phyloP scores from a whole-genome alignment of 495 filamentous ascomycete genomes.

The Penicillium diatomitis region DNA sequence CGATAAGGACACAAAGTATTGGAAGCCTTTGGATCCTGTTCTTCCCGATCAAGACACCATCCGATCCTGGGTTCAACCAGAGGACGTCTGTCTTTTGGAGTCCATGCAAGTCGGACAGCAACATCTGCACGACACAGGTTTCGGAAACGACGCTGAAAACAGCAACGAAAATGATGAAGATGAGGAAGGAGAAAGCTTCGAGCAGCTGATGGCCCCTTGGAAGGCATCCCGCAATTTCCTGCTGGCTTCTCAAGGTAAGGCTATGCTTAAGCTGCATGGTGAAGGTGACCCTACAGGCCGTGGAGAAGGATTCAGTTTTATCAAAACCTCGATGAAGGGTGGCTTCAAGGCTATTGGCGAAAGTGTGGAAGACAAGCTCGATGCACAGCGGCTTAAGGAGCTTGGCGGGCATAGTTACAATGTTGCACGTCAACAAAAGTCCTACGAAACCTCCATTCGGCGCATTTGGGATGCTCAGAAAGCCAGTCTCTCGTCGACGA shows the following conservation, averaged over 20 bases:
- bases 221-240: constrained; percentile 90
- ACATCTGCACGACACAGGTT: constrained; percentile 75
- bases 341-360: constrained; percentile 88
- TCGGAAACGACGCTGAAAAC: constrained; percentile 61
- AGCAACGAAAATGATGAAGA: constrained; percentile 60
- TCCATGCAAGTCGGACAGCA: constrained; percentile 92
- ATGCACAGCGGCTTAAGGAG: constrained; percentile 73
- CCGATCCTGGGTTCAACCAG: constrained; percentile 79
- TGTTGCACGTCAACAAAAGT: constrained; percentile 78
- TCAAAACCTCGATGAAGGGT: constrained; percentile 97
- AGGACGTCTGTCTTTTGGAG: constrained; percentile 89
- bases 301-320: constrained; percentile 88
- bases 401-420: constrained; percentile 96
- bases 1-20: constrained; percentile 72
- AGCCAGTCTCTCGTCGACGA: constrained; percentile 57
- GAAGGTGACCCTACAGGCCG: constrained; percentile 93
- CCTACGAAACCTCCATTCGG: constrained; percentile 80
- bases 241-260: constrained; percentile 86
- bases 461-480: constrained; percentile 87
- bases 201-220: constrained; percentile 91
- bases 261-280: constrained; percentile 91
- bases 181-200: constrained; percentile 60
- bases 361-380: constrained; percentile 76
- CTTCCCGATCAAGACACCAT: constrained; percentile 66
- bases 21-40: constrained; percentile 69